Conservation (phyloP, 129 eudicot species). For the Chrysanthemum seticuspe region DNA sequence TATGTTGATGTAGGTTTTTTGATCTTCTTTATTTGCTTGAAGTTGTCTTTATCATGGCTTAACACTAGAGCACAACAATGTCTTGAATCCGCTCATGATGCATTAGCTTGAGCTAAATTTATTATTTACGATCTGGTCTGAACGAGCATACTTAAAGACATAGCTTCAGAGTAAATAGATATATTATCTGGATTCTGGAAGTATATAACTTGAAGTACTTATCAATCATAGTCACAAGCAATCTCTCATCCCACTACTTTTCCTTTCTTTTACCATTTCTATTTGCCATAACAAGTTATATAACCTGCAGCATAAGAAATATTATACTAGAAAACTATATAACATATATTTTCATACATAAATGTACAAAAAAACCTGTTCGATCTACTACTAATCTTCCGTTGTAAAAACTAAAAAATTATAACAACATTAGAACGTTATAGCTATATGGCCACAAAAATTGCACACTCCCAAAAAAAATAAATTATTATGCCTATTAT, state of each 20-base stretch:
- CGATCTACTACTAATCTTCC: too few species aligned
- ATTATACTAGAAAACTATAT: too few species aligned
- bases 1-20: background rate
- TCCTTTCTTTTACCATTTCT: background rate
- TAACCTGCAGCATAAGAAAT: background rate
- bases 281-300: background rate
- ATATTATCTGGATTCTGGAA: background rate
- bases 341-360: too few species aligned
- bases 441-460: too few species aligned
- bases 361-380: too few species aligned
- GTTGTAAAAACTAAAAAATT: too few species aligned
- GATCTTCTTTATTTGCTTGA: background rate
- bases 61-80: background rate
- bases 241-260: background rate
- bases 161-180: background rate
- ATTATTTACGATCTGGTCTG: background rate
- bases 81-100: background rate
- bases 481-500: too few species aligned
- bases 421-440: too few species aligned
- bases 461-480: too few species aligned
- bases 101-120: background rate
- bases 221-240: conserved; percentile 6
- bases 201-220: conserved; percentile 1
- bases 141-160: background rate
- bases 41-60: background rate